Percentiles rank a stretch among this genome's conserved stretches.
phyloP scores from a whole-genome alignment of 352 stramenopile genomes.

The Pythium chondricola region DNA sequence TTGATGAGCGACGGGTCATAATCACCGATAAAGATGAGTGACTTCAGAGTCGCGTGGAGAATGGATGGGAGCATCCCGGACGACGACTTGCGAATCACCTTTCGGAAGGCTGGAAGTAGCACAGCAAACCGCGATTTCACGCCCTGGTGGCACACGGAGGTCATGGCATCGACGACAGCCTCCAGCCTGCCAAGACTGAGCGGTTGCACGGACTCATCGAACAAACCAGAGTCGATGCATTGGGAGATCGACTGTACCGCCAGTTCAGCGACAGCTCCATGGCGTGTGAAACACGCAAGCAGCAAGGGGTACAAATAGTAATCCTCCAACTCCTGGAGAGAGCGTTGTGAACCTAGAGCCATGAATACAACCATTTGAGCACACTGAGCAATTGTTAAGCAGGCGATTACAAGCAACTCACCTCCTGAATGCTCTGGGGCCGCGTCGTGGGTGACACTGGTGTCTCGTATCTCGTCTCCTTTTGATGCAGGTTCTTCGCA shows the following conservation, averaged over 20 bases:
- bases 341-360: not conserved
- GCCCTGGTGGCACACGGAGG: constrained; percentile 72
- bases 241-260: constrained; percentile 45
- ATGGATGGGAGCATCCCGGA: constrained; percentile 33
- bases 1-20: constrained; percentile 63
- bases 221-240: constrained; percentile 55
- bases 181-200: constrained; percentile 42
- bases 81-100: constrained; percentile 49
- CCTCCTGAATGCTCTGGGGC: not conserved
- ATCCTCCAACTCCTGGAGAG: constrained; percentile 20
- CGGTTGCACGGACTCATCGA: constrained; percentile 24
- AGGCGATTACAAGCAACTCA: not conserved
- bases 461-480: constrained; percentile 15
- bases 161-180: constrained; percentile 51
- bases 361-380: too few species aligned
- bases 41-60: constrained; percentile 62
- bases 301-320: constrained; percentile 80
- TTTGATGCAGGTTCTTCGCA: not conserved
- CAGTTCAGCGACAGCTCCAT: constrained; percentile 45
- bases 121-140: constrained; percentile 60
- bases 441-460: not conserved
- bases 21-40: constrained; percentile 73
- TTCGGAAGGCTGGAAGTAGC: constrained; percentile 62
- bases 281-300: constrained; percentile 67
- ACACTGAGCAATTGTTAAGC: too few species aligned